Evolutionary conservation across 108 stramenopile genomes (phyloP), one percentile per base, ranked within the genome.

Genomic region (Aurantiochytrium sp.): DNA sequence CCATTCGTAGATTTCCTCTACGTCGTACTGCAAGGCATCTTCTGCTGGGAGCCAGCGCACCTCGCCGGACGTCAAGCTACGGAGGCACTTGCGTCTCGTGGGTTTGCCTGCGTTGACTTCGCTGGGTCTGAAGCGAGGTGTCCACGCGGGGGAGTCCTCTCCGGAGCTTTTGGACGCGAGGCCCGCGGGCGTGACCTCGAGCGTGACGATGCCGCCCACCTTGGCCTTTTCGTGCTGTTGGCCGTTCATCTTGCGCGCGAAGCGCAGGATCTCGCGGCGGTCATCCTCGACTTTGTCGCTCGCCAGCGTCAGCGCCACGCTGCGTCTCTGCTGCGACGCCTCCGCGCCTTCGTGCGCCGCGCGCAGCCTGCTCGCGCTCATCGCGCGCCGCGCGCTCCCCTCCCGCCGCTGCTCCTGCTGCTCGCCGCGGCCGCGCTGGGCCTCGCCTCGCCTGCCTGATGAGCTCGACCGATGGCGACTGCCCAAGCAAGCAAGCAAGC

Each of bases 1-100:
- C 73, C 73, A 83, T n/a, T 83, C 73, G 51, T 83, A 83, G 23
- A 83, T 53, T 14, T 83, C 73, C 44, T 83, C 49, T 5, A 83
- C 49, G 28, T 53, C 73, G 28, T 83, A 47, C 23, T 83, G 23
- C 10, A 51, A 18, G 18, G 44, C 44, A 6, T 47, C 49, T 12
- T 83, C 73, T 5, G 44, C 12, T 1, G 73, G 73, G 44, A 83
- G 51, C 73, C 51, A 51, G 21, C 73, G 73, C 51, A 83, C 73
- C 28, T 83, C 73, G 19, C 73, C 73, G n/a, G 73, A 83, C 21
- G 49, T 83, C 18, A 83, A 18, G 73, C 73, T 83, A 2, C 51
- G 44, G 18, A 83, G 51, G 4, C 73, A 83, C 45, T 83, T 69
- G 64, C 64, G 64, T 6, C 64, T 28, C 10, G 35, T 10, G 35